These are phyloP conservation scores for Lactarius hatsudake DNA, from an alignment of 768 basidiomycete genomes.

Conservation along the genomic window DNA sequence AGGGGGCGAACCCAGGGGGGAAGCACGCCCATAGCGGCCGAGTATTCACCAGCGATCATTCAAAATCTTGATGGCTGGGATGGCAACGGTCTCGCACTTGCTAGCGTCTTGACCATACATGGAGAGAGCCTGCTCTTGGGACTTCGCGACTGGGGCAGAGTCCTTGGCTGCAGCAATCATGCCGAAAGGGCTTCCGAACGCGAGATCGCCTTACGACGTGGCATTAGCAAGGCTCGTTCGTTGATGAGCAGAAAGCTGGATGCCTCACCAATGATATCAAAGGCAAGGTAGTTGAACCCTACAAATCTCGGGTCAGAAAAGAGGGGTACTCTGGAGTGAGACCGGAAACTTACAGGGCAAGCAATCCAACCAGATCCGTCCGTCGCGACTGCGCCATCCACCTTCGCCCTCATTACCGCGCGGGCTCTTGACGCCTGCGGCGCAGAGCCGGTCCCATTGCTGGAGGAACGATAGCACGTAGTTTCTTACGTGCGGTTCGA, in stretches of 20 bases:
- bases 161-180: conserved; percentile 78
- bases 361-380: conserved; percentile 70
- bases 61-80: conserved; percentile 76
- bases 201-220: conserved; percentile 49
- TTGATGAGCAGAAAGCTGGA: background rate
- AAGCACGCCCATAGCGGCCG: conserved; percentile 41
- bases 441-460: conserved; percentile 72
- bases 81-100: conserved; percentile 48
- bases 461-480: conserved; percentile 57
- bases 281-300: conserved; percentile 64
- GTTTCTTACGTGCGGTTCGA: conserved; percentile 71
- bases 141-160: conserved; percentile 63
- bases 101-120: conserved; percentile 47
- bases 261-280: conserved; percentile 67
- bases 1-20: conserved; percentile 37
- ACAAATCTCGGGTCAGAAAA: conserved; percentile 11
- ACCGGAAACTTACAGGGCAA: conserved; percentile 55
- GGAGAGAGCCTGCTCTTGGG: conserved; percentile 48
- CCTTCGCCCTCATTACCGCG: conserved; percentile 53
- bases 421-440: conserved; percentile 46
- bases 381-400: conserved; percentile 58
- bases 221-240: conserved; percentile 1
- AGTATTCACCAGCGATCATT: conserved; percentile 46
- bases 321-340: background rate
- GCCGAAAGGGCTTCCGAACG: conserved; percentile 82